These are phyloP conservation scores for Protomyces inundatus DNA, from an alignment of 1,139 yeast species.

Conservation along the genomic window DNA sequence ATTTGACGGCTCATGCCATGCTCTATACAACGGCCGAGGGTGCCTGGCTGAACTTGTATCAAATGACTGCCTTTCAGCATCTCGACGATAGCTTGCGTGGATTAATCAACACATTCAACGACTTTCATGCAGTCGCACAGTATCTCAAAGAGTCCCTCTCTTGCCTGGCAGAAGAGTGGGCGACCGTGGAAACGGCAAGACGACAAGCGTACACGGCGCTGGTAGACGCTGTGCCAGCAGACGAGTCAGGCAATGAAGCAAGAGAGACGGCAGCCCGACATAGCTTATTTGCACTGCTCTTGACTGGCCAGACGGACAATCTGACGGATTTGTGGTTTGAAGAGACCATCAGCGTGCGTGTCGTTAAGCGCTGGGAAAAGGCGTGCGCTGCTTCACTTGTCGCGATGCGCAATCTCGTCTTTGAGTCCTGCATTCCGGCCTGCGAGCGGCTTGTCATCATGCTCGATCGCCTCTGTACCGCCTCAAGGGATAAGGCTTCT, in stretches of 20 bases:
- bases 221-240: background rate
- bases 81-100: background rate
- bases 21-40: background rate
- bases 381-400: constrained; percentile 51
- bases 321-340: constrained; percentile 48
- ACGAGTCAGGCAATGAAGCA: background rate
- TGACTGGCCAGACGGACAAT: constrained; percentile 33
- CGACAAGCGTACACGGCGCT: constrained; percentile 3
- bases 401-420: constrained; percentile 44
- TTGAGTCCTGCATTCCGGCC: constrained; percentile 51
- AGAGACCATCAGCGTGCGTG: constrained; percentile 52
- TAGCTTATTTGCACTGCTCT: constrained; percentile 28
- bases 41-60: background rate
- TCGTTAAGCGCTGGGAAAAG: constrained; percentile 50
- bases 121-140: constrained; percentile 10
- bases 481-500: constrained; percentile 27
- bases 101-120: constrained; percentile 12
- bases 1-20: background rate
- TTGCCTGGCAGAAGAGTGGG: constrained; percentile 28
- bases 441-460: constrained; percentile 53
- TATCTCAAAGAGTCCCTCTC: constrained; percentile 29
- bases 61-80: background rate
- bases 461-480: constrained; percentile 46
- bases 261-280: constrained; percentile 5
- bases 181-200: constrained; percentile 11